Evolutionary conservation across 805 yeast species (phyloP), one percentile per base, ranked within the genome.

Genomic region (Myxozyma vanderwaltii): DNA sequence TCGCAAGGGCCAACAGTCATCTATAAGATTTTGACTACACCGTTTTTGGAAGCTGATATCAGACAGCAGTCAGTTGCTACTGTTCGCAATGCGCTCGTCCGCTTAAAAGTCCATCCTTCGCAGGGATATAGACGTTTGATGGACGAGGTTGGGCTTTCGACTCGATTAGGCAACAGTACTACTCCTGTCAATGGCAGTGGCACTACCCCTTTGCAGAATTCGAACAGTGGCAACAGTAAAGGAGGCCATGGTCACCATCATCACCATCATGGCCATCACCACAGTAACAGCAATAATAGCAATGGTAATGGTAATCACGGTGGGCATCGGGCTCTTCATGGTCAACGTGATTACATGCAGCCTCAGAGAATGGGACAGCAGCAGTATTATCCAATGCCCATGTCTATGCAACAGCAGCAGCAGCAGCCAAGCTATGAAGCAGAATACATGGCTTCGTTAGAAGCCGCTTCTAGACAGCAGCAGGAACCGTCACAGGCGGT

Each of bases 51-150:
- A 53, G 85, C 82, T 56, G 78, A 76, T 24, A 82, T 79, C 44
- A 85, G 86, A 58, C 81, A 79, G 60, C 82, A 80, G 58, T 80
- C 89, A 3, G 73, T 83, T 23, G 76, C 77, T 51, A 87, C 85
- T 71, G 84, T 88, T 19, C 81, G 89, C 61, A 76, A 80, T 47
- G 81, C 85, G 5, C 75, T 91, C 58, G 74, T 84, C 43, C 87
- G 86, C 49, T 72, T 81, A 67, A 83, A 82, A 58, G 78, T 86
- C 39, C 53, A 67, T 59, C 67, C 77, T 46, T 76, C 80, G 29
- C 96, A 88, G 70, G 88, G 87, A 36, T 89, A 89, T 73, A 88
- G 89, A 70, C 84, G 96, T 64, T 77, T 94, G 58, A 82, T 91
- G 81, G 98, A 92, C 67, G 98, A 92, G 72, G 92, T 91, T 63